These are phyloP conservation scores for Dalbergia oliveri DNA, from an alignment of 306 rosid genomes.

Conservation along the genomic window DNA sequence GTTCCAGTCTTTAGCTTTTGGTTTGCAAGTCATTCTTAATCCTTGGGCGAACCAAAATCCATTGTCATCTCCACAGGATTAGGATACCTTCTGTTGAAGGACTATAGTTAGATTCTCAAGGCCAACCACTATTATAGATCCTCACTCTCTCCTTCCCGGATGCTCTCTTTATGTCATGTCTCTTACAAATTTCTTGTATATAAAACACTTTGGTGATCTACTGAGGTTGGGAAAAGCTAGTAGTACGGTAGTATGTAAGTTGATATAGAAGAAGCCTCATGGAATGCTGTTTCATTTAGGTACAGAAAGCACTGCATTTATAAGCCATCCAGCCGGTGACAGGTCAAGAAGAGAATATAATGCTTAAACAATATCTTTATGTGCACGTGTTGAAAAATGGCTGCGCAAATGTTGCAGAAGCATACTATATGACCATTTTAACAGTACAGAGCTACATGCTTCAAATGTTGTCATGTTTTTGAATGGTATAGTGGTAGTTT, in stretches of 20 bases:
- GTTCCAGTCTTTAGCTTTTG: background rate
- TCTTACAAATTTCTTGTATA: background rate
- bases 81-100: background rate
- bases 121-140: background rate
- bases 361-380: background rate
- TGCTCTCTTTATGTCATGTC: background rate
- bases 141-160: background rate
- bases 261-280: background rate
- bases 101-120: background rate
- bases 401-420: background rate
- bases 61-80: background rate
- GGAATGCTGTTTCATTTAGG: background rate
- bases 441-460: background rate
- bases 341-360: background rate
- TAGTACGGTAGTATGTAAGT: no score
- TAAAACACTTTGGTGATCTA: background rate
- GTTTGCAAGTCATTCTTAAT: no score
- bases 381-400: background rate
- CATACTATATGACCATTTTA: background rate
- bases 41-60: background rate
- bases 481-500: background rate
- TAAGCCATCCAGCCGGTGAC: background rate
- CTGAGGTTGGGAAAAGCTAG: background rate
- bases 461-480: background rate
- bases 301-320: background rate